Conservation (phyloP, 179 eudicot species). For the Silene noctiflora region DNA sequence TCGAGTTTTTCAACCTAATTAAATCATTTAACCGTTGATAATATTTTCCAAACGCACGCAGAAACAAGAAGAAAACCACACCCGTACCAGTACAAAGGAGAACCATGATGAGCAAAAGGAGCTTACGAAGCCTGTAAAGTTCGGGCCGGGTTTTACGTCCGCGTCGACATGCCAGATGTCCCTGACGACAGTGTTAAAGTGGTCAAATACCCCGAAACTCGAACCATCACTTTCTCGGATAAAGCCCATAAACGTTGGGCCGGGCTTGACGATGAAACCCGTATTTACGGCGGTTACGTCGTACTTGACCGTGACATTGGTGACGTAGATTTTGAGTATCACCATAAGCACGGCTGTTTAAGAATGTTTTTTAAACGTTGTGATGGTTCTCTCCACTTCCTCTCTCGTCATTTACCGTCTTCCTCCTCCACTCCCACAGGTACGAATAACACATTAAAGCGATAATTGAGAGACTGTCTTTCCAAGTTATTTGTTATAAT, state of each 20-base stretch:
- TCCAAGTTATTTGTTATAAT: too few relatives aligned
- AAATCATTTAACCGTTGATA: too few relatives aligned
- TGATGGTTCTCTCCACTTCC: slow-evolving; percentile 1
- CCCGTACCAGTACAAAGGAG: neutral
- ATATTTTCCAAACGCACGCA: neutral
- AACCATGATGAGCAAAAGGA: neutral
- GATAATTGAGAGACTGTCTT: too few relatives aligned
- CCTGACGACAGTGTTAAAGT: neutral
- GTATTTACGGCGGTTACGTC: slow-evolving; percentile 10
- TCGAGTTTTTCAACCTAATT: too few relatives aligned
- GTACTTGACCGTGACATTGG: slow-evolving; percentile 4
- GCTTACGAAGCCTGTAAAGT: slow-evolving; percentile 1
- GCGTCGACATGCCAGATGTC: slow-evolving; percentile 19
- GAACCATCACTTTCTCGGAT: slow-evolving; percentile 9
- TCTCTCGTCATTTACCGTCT: neutral
- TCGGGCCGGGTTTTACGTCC: neutral
- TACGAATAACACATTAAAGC: too few relatives aligned
- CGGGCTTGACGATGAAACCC: neutral
- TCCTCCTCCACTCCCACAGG: too few relatives aligned
- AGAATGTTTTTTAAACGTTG: neutral
- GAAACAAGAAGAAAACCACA: neutral
- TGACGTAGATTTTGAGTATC: neutral
- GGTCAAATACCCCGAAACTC: slow-evolving; percentile 2
- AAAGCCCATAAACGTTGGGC: neutral
- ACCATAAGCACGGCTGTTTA: neutral